Base-by-base conservation (phyloP, 352 stramenopile genomes). In the Pythium brassicae region DNA sequence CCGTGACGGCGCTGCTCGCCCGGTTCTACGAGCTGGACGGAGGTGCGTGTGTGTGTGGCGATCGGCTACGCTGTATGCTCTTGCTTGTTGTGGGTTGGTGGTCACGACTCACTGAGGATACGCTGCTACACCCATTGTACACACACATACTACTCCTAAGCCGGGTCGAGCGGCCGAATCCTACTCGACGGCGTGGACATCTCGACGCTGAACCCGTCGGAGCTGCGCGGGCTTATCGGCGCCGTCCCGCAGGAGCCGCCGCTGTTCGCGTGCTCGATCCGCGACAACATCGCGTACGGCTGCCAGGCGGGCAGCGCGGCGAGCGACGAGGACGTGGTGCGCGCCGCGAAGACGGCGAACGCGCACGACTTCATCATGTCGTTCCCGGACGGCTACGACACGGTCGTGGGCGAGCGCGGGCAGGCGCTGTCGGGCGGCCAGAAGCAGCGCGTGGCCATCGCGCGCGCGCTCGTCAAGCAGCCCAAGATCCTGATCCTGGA, bases 241-340 rank as follows among this genome's bases (percentile, higher is more conserved):
- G 69, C 97, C 46, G 93, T 98, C 11, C 66, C 70, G 3, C 95
- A 98, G 59, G 92, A 98, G 69, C 66, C 8, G 37, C 47, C 46
- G 47, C 44, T 60, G 19, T 60, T 60, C 20, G 32, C 32, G 1
- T 45, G 54, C 32, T 47, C 45, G n/a, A 48, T 60, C 47, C 22
- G 55, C 26, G 26, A 63, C 19, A 74, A 68, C 46, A 74, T 64
- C 23, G 57, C 53, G 25, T 57, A 75, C 0, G 76, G 83, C n/a
- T 67, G 61, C 14, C 34, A 83, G 19, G 34, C 56, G 2, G 76
- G 76, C 37, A 70, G 68, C 53, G 68, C 6, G 2, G 34, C 29
- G 20, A 55, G 32, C 19, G 39, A 20, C 32, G 43, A 66, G 25
- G 58, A 50, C 5, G 51, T 66, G 23, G 45, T 83, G 14, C 65